Evolutionary conservation across 2,329 filamentous ascomycete species (phyloP), one percentile per base, ranked within the genome.

Genomic region (Elsinoe perseae): DNA sequence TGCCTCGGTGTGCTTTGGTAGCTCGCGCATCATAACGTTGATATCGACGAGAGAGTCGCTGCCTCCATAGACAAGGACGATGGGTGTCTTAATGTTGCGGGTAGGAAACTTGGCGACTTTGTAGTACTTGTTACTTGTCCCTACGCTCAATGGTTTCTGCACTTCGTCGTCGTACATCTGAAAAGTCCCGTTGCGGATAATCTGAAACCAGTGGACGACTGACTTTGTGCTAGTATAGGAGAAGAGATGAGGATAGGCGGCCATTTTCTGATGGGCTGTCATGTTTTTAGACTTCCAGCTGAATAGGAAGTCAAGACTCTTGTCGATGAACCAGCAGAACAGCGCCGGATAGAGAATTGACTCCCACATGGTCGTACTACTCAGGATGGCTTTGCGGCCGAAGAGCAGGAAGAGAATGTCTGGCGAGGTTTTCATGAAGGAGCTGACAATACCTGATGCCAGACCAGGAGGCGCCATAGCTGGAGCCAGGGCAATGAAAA

Each of bases 121-220:
- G 69, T 95, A 95, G 73, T 95, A 95, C 64, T 92, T 90, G 66
- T 81, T 84, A 55, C 80, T 80, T 3, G 83, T 83, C 20, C 80
- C 81, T 34, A 91, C 75, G 55, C 83, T 82, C 58, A 95, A 76
- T 0, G 86, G 86, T 25, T 85, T 85, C 57, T 90, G 87, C 0
- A 93, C 81, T 64, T 97, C 92, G 68, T 98, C 93, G 68, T 98
- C 93, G 70, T 91, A 97, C 88, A 98, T 96, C 71, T 98, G 93
- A 70, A 98, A 97, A 23, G 84, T 90, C 65, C 89, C 88, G 65
- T 92, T 96, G 61, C 93, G 86, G 65, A 98, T 98, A 68, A 98
- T 96, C 69, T 98, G 93, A 70, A 98, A 98, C 93, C 93, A 98
- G 69, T 98, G 93, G 0, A 98, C 93, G 7, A 98, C 90, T 18